Conservation (phyloP, 768 basidiomycete genomes). For the Daedaleopsis sinensis region DNA sequence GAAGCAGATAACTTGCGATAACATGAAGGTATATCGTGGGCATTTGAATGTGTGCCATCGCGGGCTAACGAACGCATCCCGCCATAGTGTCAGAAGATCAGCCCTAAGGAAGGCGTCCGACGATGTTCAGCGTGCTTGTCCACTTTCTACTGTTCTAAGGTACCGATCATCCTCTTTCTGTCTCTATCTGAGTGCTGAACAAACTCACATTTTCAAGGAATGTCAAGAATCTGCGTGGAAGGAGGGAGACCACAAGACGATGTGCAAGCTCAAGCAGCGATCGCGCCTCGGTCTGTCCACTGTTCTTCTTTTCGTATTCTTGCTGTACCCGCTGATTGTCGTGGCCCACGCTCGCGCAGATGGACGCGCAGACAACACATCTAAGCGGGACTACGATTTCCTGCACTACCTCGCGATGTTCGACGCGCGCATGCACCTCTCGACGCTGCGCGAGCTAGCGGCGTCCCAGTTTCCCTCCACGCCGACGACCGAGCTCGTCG, state of each 20-base stretch:
- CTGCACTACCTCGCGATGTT: slow-evolving; percentile 40
- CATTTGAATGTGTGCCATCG: background rate
- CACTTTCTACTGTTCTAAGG: slow-evolving; percentile 42
- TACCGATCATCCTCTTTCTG: background rate
- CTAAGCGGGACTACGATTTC: slow-evolving; percentile 37
- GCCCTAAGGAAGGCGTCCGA: slow-evolving; percentile 37
- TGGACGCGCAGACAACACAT: slow-evolving; percentile 35
- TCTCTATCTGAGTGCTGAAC: background rate
- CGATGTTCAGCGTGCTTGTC: slow-evolving; percentile 38
- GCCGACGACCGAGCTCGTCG: slow-evolving; percentile 30
- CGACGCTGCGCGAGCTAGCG: slow-evolving; percentile 31
- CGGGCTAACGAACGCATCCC: no score
- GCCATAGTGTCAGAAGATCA: slow-evolving; percentile 39
- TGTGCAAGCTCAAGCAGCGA: slow-evolving; percentile 42
- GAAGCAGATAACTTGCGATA: slow-evolving; percentile 40
- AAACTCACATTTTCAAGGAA: slow-evolving; percentile 19
- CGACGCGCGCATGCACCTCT: slow-evolving; percentile 35
- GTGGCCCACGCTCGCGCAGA: slow-evolving; percentile 22
- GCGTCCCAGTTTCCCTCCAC: slow-evolving; percentile 29
- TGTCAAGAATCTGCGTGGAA: slow-evolving; percentile 42
- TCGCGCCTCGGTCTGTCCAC: slow-evolving; percentile 35
- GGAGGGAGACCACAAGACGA: slow-evolving; percentile 38
- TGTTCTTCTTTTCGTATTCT: no score
- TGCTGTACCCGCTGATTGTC: no score
- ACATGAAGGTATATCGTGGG: slow-evolving; percentile 31